A percentile compares a stretch with the other conserved stretches of the same genome.
Conservation (phyloP, 768 basidiomycete genomes). For the Kondoa subrosea region DNA sequence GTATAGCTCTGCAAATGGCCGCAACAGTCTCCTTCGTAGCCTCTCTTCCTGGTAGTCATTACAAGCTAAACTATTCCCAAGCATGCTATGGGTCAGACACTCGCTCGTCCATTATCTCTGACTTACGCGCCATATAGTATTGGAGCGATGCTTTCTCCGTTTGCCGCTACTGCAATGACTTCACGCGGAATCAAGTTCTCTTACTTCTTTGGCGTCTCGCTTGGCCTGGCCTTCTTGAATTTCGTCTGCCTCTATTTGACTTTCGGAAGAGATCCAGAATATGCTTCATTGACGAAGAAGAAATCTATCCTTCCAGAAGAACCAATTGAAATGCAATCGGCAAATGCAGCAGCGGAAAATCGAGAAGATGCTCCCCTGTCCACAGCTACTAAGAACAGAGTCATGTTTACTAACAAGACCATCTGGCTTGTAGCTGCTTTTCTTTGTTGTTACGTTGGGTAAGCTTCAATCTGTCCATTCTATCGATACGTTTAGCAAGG, state of each 20-base stretch:
- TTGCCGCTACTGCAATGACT: constrained; percentile 7
- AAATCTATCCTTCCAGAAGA: not conserved
- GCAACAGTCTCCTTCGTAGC: constrained; percentile 9
- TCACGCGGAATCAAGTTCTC: constrained; percentile 5
- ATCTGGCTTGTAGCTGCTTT: constrained; percentile 14
- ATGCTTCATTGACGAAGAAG: not conserved
- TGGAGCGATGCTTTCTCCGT: constrained; percentile 8
- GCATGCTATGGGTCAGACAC: constrained; percentile 9
- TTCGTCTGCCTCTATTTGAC: constrained; percentile 3
- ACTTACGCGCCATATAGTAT: not conserved
- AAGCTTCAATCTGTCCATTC: constrained; percentile 1
- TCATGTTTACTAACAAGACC: constrained; percentile 12
- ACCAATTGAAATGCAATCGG: constrained; percentile 1
- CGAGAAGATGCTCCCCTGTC: not conserved
- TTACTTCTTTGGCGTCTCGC: constrained; percentile 10
- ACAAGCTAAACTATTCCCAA: constrained; percentile 14
- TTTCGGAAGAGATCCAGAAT: constrained; percentile 11
- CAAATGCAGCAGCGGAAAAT: constrained; percentile 1
- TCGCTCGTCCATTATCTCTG: no score
- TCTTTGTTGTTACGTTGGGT: constrained; percentile 17
- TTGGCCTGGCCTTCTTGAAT: constrained; percentile 7
- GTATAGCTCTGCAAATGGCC: constrained; percentile 15
- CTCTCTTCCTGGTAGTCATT: constrained; percentile 1
- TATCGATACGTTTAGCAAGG: not conserved
- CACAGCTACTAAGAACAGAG: constrained; percentile 12